Evolutionary conservation across 139 green algal species (phyloP), one percentile per base, ranked within the genome.

Genomic region (Mesotaenium endlicherianum): DNA sequence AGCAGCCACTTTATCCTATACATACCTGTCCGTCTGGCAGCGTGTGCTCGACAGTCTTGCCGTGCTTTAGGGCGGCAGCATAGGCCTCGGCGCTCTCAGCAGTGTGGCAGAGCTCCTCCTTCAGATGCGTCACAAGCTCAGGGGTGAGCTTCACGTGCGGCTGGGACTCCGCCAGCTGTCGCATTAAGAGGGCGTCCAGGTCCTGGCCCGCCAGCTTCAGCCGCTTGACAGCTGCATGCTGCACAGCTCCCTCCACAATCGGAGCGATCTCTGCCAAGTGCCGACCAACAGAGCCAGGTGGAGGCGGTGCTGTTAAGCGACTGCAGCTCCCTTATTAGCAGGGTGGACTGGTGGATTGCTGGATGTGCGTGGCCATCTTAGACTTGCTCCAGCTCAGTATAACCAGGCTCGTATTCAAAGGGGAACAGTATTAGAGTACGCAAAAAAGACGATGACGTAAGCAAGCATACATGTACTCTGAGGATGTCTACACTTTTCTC

Each of bases 211-310:
- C 92, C 40, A 90, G 92, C 16, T 80, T 74, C 69, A 97, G 77
- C 0, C 91, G 87, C 30, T 71, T 71, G 0, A 83, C 87, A 26
- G 47, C 82, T 2, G 88, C 84, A 0, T 79, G 49, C 38, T 93
- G 80, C 30, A 93, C 67, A 68, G 90, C 81, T 20, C 95, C 95
- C 1, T 98, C 95, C 26, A 85, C 60, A 17, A 98, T 93, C 6
- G 92, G 81, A 3, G 90, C 84, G 1, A 98, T 81, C 49, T 97
- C 93, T 91, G 85, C 83, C 36, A 72, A 64, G 26, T 26, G 26
- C 26, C 26, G 26, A n/a, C 16, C 50, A 60, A 60, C 50, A 60
- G 17, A 60, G 50, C 50, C 50, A n/a, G n/a, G n/a, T n/a, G n/a
- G n/a, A n/a, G n/a, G n/a, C n/a, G n/a, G n/a, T n/a, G n/a, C n/a